These are phyloP conservation scores for Ophiocordyceps australis DNA, from an alignment of 2,329 filamentous ascomycete genomes.

Conservation along the genomic window DNA sequence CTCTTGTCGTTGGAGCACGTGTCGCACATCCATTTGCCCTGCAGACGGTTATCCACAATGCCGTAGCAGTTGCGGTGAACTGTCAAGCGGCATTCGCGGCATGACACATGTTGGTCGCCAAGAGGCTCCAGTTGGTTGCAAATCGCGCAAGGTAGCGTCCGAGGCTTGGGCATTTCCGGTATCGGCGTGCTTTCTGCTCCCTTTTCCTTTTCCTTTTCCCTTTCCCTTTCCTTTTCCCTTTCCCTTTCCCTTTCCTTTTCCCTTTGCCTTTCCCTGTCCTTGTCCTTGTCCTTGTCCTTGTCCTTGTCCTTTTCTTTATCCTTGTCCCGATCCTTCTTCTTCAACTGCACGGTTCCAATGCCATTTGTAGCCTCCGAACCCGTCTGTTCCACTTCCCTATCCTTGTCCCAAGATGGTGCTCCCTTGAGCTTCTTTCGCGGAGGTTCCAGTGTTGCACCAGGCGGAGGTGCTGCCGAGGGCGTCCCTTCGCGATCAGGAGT, in stretches of 20 bases:
- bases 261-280: conserved; percentile 24
- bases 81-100: conserved; percentile 74
- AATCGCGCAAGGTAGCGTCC: conserved; percentile 66
- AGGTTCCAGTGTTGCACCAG: conserved; percentile 24
- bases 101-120: conserved; percentile 57
- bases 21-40: conserved; percentile 83
- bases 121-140: conserved; percentile 58
- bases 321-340: too few relatives aligned
- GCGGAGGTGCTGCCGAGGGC: conserved; percentile 13
- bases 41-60: conserved; percentile 49
- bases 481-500: conserved; percentile 23
- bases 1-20: conserved; percentile 91
- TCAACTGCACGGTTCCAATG: conserved; percentile 16
- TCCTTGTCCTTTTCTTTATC: conserved; percentile 33
- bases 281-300: conserved; percentile 13
- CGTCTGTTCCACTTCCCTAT: conserved; percentile 25
- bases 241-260: too few relatives aligned
- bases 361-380: conserved; percentile 25
- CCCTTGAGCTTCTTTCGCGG: conserved; percentile 49
- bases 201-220: conserved; percentile 44
- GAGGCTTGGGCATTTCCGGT: conserved; percentile 64
- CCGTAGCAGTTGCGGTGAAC: conserved; percentile 91
- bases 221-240: too few relatives aligned
- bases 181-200: conserved; percentile 34
- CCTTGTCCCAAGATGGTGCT: conserved; percentile 23